Conservation (phyloP, 768 basidiomycete genomes). For the Boletus insuetus region DNA sequence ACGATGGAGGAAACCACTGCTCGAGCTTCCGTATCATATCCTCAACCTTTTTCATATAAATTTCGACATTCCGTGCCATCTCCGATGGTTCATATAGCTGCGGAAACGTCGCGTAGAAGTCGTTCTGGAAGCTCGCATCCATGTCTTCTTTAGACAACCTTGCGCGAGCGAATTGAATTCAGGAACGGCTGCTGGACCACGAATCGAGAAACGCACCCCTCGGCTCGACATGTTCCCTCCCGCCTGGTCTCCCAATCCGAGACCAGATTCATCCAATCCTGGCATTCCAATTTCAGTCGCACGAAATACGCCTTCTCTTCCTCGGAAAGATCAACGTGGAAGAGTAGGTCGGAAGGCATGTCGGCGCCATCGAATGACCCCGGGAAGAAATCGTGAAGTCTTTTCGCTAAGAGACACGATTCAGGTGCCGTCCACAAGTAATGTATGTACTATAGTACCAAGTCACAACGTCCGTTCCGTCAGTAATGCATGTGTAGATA, state of each 20-base stretch:
- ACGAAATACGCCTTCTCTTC: slow-evolving; percentile 20
- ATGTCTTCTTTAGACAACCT: slow-evolving; percentile 17
- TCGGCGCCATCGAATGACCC: slow-evolving; percentile 16
- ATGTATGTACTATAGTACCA: slow-evolving; percentile 23
- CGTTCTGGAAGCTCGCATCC: slow-evolving; percentile 10
- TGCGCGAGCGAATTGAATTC: not conserved
- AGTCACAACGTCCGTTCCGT: not conserved
- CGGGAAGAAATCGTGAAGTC: slow-evolving; percentile 29
- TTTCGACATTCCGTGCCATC: slow-evolving; percentile 16
- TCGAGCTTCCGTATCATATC: slow-evolving; percentile 23
- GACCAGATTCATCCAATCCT: slow-evolving; percentile 16
- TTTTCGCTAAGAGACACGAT: slow-evolving; percentile 18
- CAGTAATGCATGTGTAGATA: not conserved
- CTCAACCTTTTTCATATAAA: slow-evolving; percentile 28
- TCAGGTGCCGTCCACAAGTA: slow-evolving; percentile 29
- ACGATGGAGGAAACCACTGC: slow-evolving; percentile 21
- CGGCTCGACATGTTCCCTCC: slow-evolving; percentile 3
- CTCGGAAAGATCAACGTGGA: slow-evolving; percentile 24
- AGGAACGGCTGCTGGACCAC: not conserved
- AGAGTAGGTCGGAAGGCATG: slow-evolving; percentile 18
- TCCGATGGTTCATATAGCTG: slow-evolving; percentile 11
- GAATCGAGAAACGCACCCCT: slow-evolving; percentile 6
- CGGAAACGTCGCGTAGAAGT: slow-evolving; percentile 27
- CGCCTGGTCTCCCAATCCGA: slow-evolving; percentile 21
- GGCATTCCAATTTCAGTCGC: slow-evolving; percentile 16